Evolutionary conservation across 768 basidiomycete species (phyloP), one percentile per base, ranked within the genome.

Genomic region (Steccherinum ochraceum): DNA sequence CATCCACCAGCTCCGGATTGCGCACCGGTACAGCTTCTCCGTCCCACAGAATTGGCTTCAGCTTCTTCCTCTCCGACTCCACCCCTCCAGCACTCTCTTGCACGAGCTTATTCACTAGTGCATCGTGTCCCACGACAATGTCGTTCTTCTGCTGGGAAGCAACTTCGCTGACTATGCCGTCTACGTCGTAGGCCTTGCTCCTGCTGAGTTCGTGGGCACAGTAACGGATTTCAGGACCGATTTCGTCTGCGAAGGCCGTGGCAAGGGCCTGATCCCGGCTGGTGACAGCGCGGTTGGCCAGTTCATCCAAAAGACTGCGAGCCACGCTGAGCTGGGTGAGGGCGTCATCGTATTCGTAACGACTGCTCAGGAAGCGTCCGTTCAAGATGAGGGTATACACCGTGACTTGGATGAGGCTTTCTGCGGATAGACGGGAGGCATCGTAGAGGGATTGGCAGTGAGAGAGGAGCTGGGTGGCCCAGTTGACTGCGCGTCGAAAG

Each of bases 1-100:
- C 88, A 60, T 86, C 89, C 44, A 96, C 94, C 51, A 97, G 71
- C 67, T 98, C 93, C 0, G 92, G 91, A 60, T 87, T 93, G 49
- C 94, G 79, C 42, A 96, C 77, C 16, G 93, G 90, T 4, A 98
- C 81, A 0, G 80, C 79, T 58, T 86, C 77, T 4, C 81, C 91
- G 54, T 93, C 92, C 90, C 93, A 96, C 2, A 72, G 56, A 27
- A 93, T 67, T 46, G 75, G 68, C 46, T 70, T 70, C 50, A 95
- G 71, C 63, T 74, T 81, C 63, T 75, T 79, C 62, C 73, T 75
- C 24, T 67, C 73, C 7, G 64, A 68, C 10, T 63, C 72, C 45
- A 68, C 69, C 7, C 60, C 63, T 2, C 59, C 67, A n/a, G 57
- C 60, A 24, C 59, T 69, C 52, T 81, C 79, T 49, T 63, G 60